Conservation (phyloP, 306 rosid species). For the Sophora flavescens region DNA sequence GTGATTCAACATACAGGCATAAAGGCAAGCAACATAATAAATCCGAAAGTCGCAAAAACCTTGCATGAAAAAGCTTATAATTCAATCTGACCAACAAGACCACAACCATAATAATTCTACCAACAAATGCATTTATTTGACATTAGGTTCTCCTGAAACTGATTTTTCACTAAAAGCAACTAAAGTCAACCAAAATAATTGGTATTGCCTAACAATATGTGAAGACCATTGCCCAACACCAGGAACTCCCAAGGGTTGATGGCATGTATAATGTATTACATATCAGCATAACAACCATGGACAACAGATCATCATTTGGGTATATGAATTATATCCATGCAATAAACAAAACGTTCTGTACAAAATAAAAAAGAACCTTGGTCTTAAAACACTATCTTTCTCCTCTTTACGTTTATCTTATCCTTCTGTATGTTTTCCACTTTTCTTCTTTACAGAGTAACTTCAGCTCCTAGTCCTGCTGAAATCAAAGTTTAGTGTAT, state of each 20-base stretch:
- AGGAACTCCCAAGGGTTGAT: slow-evolving; percentile 23
- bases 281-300: slow-evolving; percentile 34
- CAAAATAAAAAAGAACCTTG: slow-evolving; percentile 57
- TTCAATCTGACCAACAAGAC: slow-evolving; percentile 3
- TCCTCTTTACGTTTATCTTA: slow-evolving; percentile 50
- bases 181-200: slow-evolving; percentile 37
- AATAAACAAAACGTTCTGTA: slow-evolving; percentile 65
- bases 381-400: slow-evolving; percentile 46
- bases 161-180: slow-evolving; percentile 36
- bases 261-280: slow-evolving; percentile 44
- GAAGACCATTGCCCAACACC: slow-evolving; percentile 47
- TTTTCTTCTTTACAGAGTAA: slow-evolving; percentile 64
- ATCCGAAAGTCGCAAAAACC: not conserved
- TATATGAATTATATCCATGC: slow-evolving; percentile 56
- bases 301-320: slow-evolving; percentile 48
- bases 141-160: not conserved
- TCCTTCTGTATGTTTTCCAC: slow-evolving; percentile 55
- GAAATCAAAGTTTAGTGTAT: slow-evolving; percentile 42
- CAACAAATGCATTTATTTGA: slow-evolving; percentile 33
- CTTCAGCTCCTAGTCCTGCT: slow-evolving; percentile 55
- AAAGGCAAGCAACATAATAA: slow-evolving; percentile 29
- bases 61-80: slow-evolving; percentile 8
- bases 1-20: slow-evolving; percentile 43
- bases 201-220: slow-evolving; percentile 31
- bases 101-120: slow-evolving; percentile 27